phyloP scores from a whole-genome alignment of 768 basidiomycete genomes.

The Dentipellis sp. region DNA sequence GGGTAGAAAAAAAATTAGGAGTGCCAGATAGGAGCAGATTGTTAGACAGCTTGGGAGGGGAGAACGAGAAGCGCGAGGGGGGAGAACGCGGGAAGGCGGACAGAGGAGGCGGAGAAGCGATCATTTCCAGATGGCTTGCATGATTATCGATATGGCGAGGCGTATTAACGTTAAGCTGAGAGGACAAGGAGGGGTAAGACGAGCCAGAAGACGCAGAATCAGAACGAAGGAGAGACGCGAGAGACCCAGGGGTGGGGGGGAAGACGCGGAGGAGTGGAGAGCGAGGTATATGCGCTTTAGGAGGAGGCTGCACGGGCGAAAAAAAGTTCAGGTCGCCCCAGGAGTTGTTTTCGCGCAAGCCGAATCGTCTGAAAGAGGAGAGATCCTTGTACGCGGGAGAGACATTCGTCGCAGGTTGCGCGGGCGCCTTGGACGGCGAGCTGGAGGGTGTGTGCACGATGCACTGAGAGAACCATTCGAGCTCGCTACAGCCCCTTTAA shows the following conservation, averaged over 20 bases:
- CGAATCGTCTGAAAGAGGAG: too few relatives aligned
- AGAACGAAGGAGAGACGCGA: neutral
- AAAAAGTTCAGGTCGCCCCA: neutral
- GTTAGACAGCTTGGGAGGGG: neutral
- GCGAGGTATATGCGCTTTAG: neutral
- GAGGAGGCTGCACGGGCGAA: neutral
- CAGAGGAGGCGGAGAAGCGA: constrained; percentile 14
- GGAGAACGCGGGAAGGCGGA: neutral
- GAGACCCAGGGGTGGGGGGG: neutral
- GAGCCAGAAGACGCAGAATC: neutral
- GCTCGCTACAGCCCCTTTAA: neutral
- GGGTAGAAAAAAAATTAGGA: neutral
- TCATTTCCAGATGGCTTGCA: constrained; percentile 7
- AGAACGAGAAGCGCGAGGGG: constrained; percentile 5
- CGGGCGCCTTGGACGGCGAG: neutral
- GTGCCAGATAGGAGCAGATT: neutral
- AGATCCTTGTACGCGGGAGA: too few relatives aligned
- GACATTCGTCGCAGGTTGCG: too few relatives aligned
- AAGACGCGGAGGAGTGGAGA: neutral
- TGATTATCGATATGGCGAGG: neutral
- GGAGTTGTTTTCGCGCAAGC: neutral
- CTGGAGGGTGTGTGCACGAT: neutral
- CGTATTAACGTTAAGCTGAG: neutral
- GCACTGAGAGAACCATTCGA: neutral
- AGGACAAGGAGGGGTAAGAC: neutral